phyloP scores from a whole-genome alignment of 768 basidiomycete species.

The Russula griseocarnosa region DNA sequence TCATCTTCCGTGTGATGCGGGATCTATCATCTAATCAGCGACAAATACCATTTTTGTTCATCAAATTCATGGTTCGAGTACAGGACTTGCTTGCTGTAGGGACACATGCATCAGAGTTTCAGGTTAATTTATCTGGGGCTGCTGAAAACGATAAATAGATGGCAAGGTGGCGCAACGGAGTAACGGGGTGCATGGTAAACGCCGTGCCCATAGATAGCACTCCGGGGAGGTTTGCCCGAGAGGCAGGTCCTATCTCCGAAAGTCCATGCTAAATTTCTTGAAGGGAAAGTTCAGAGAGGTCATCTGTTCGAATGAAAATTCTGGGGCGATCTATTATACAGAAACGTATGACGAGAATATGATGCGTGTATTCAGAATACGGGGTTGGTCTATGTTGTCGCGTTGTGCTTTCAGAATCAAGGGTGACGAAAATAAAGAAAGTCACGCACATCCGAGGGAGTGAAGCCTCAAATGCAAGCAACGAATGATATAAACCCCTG shows the following conservation, averaged over 20 bases:
- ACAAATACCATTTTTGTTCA: neutral
- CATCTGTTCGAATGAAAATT: neutral
- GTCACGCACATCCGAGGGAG: neutral
- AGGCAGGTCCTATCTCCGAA: neutral
- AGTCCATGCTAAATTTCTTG: neutral
- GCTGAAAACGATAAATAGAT: neutral
- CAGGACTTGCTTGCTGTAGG: neutral
- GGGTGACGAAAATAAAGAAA: neutral
- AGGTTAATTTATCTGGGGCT: neutral
- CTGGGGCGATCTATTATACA: slow-evolving; percentile 13
- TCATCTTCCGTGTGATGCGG: neutral
- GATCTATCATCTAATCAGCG: neutral
- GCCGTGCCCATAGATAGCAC: no score
- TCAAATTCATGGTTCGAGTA: neutral
- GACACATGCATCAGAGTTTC: neutral
- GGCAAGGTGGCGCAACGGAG: neutral
- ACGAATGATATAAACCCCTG: no score
- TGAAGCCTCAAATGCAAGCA: neutral
- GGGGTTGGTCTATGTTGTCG: neutral
- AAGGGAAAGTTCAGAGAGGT: neutral
- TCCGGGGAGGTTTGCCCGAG: no score
- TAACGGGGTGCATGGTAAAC: neutral
- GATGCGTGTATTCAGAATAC: neutral
- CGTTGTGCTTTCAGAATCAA: neutral
- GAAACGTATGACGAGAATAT: slow-evolving; percentile 5